Evolutionary conservation across 106 monocot species (phyloP), one percentile per base, ranked within the genome.

Genomic region (Vanilla planifolia): DNA sequence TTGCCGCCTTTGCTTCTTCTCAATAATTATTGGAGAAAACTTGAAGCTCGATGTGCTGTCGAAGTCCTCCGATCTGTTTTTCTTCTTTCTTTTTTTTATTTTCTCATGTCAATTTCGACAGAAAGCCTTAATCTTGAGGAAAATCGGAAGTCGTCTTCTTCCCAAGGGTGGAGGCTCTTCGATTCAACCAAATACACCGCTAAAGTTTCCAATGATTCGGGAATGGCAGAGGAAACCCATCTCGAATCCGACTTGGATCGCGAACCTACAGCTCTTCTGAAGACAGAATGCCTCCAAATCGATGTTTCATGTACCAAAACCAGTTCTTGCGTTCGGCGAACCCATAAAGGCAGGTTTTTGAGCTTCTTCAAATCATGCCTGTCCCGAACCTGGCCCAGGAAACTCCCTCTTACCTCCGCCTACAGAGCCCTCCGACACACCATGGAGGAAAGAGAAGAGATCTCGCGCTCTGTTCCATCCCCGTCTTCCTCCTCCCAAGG

Each of bases 391-490:
- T 60, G 23, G 24, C 23, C 2, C 24, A 3, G 42, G 22, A 26
- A 26, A 22, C 6, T 37, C 39, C n/a, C 21, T 2, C 15, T n/a
- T 6, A 28, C 16, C 19, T 29, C 2, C 30, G 2, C 29, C 66
- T 20, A 8, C 47, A 4, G 48, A 6, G 14, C 36, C 8, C 33
- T 67, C 22, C 45, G 37, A 16, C 35, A 22, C 41, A 28, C 48
- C 1, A 63, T 63, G 0, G 50, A 63, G 22, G 48, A 67, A 17
- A 62, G 65, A 41, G 77, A 78, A 35, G 72, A 72, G 35, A 24
- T 59, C 16, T 78, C 77, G 0, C 62, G 47, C 16, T 72, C 67
- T 1, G 63, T 78, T 15, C 46, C 67, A 3, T 58, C 72, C 28
- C 40, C 37, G 13, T 43, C 21, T 9, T 60, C 26, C 6, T 0